Base-by-base conservation (phyloP, 371 early-diverging fungal species). In the Globomyces sp. region DNA sequence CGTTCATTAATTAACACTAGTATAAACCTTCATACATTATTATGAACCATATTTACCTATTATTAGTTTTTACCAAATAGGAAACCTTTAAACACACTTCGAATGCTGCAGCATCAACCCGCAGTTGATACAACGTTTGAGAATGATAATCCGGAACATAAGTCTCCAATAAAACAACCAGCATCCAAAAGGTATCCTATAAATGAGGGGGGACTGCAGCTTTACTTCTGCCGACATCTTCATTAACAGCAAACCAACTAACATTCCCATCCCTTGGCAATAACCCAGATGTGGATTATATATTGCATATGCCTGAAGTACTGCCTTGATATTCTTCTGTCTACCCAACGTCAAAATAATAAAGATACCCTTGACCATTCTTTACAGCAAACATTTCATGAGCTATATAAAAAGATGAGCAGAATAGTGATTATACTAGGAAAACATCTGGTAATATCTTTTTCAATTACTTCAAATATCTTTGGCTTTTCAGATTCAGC, bases 231-330 rank as follows among this genome's bases (percentile, higher is more conserved):
- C 85, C 2, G 86, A 76, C 84, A 94, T 85, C 11, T 92, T 91
- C 87, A 95, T 92, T 63, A 98, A 73, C 80, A 95, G 86, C 74
- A 93, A 82, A 0, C 96, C 96, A 2, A 88, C 96, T 55, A 98
- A 68, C 48, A 93, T 87, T 3, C 94, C 93, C 95, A 98, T 95
- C 3, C 98, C 98, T 75, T 96, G 96, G 72, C 96, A 95, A 73
- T 98, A 98, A 39, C 95, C 98, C 3, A 96, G 80, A n/a, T 81
- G 76, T 0, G 87, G 84, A 68, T 96, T 92, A 74, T 92, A 91
- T 36, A 92, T 89, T 0, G 95, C 91, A 71, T 95, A 98, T 0
- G 94, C 94, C 50, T 86, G 84, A 13, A 96, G 80, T 1, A 96
- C 77, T 5, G 78, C 76, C 13, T 88, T 79, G 9, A 96, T 70